Evolutionary conservation across 805 yeast species (phyloP), one percentile per base, ranked within the genome.

Genomic region (Naumovozyma baii): DNA sequence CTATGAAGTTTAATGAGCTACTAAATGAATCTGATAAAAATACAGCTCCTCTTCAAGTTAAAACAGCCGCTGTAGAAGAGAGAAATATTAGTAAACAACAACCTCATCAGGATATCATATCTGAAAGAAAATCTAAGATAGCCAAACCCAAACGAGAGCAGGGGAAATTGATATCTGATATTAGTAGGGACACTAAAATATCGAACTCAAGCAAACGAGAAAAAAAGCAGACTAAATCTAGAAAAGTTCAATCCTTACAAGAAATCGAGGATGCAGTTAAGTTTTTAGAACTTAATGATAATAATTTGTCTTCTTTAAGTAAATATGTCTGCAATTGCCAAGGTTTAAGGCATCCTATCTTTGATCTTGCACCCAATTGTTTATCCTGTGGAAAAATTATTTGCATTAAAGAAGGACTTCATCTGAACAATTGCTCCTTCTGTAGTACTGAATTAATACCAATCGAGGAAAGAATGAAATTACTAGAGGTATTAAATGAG

Each of bases 311-410:
- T 7, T 22, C 26, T 22, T 44, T 49, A 14, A 44, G 44, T 17
- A 51, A 52, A 10, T 55, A 66, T 15, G 55, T 51, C 3, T 88
- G 97, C 56, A 74, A 80, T 45, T 88, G 97, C 54, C 83, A 80
- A 77, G 96, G 90, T 1, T 74, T 82, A 0, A 67, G 83, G 43
- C 98, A 92, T 55, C 95, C 96, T 3, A 63, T 92, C 22, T 82
- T 86, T 46, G 94, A 84, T 41, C 72, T 82, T 46, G 92, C 94
- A 2, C 97, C 98, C 1, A 92, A 92, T 57, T 92, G 99, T 52
- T 62, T 92, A 31, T 78, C 82, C 43, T 92, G 99, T 59, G 99
- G 99, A 9, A 84, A 87, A 59, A 84, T 92, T 32, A 84, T 92
- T 2, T 92, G 99, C 64, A 70, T 73, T 3, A 80, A 79, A 49